Evolutionary conservation across 208 protist species (phyloP), one percentile per base, ranked within the genome.

Genomic region (Cochliopodium minus): DNA sequence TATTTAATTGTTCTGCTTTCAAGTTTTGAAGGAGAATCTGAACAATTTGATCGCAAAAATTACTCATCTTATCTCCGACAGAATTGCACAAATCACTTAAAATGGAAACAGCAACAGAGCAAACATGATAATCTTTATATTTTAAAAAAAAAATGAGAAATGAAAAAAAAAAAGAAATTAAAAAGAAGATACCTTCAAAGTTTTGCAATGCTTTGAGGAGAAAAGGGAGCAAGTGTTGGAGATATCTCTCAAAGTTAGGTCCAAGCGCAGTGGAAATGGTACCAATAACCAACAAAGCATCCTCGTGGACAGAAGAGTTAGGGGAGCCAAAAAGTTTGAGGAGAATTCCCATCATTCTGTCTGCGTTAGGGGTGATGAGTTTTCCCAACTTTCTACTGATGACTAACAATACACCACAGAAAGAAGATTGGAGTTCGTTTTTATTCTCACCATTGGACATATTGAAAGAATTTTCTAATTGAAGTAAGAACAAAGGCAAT

Each of bases 51-150:
- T 73, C 62, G 50, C 75, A 76, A 59, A 83, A 90, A 17, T 75
- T 76, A 30, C 55, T 23, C 28, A 94, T 52, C 17, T 74, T 63
- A 15, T 57, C 49, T 10, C 71, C 68, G 23, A 92, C 76, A 30
- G 76, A 70, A 46, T 85, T 73, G 54, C 76, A 78, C n/a, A 95
- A 67, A 76, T 97, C 90, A 48, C 85, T 84, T n/a, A 93, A 59
- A 1, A 89, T 75, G 34, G 78, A 83, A 22, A 95, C 79, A 15
- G 88, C 77, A 32, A 78, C 66, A 38, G 61, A 63, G 54, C 86
- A 80, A 10, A 90, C 74, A 34, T 80, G 71, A 11, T 71, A 68
- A 4, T 45, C 33, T 52, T 34, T 10, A 10, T 30, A 25, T 33
- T n/a, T n/a, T 7, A 30, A 25, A 17, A 20, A n/a, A n/a, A n/a